These are phyloP conservation scores for Venturia asperata DNA, from an alignment of 2,329 filamentous ascomycete species.

Conservation along the genomic window DNA sequence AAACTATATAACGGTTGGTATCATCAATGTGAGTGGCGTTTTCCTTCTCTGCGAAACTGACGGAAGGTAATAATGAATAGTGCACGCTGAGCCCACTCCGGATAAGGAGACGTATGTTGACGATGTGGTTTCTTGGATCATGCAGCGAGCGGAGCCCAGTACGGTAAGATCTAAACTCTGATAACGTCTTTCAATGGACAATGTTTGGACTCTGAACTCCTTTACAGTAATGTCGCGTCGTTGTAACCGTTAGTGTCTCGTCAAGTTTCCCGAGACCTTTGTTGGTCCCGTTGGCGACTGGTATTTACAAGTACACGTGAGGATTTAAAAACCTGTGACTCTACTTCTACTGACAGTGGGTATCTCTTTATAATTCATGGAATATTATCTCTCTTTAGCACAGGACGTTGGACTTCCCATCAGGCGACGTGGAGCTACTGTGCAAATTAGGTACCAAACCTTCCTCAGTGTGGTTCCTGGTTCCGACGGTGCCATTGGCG, in stretches of 20 bases:
- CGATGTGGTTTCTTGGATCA: conserved; percentile 31
- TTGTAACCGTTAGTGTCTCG: background rate
- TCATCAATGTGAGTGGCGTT: conserved; percentile 53
- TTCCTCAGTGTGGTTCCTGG: background rate
- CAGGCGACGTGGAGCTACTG: background rate
- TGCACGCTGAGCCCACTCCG: conserved; percentile 32
- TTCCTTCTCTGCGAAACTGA: background rate
- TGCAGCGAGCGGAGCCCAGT: conserved; percentile 21
- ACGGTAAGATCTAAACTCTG: conserved; percentile 19
- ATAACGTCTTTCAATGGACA: background rate
- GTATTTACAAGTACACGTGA: background rate
- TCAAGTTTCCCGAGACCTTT: background rate
- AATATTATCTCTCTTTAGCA: background rate
- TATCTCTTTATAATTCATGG: background rate
- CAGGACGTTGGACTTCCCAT: background rate
- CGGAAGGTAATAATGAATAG: conserved; percentile 20
- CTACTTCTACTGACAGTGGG: background rate
- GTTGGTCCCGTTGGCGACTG: background rate
- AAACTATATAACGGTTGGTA: conserved; percentile 69
- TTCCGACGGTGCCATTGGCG: background rate
- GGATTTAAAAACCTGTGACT: background rate
- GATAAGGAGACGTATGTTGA: conserved; percentile 30
- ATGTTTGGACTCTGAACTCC: conserved; percentile 2
- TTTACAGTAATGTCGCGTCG: background rate
- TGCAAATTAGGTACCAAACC: background rate